Conservation (phyloP, 129 eudicot species). For the Rutidosis leptorrhynchoides region DNA sequence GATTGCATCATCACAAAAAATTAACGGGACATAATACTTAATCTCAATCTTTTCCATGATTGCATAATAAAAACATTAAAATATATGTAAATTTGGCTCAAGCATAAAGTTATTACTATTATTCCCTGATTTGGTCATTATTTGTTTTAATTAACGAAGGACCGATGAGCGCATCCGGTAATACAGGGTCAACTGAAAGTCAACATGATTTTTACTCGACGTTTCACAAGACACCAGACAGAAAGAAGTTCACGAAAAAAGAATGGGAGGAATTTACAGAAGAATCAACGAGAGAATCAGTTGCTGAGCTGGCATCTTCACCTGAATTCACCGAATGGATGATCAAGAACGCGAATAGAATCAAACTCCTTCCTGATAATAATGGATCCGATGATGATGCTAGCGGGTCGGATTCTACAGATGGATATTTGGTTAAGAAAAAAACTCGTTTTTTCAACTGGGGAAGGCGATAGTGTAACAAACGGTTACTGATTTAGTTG, state of each 20-base stretch:
- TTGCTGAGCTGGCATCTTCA: conserved; percentile 67
- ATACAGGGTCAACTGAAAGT: conserved; percentile 13
- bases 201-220: conserved; percentile 61
- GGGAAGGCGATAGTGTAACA: conserved; percentile 18
- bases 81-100: not conserved
- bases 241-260: conserved; percentile 61
- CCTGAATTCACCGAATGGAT: conserved; percentile 91
- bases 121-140: not conserved
- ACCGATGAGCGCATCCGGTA: conserved; percentile 30
- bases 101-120: not conserved
- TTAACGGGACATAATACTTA: not conserved
- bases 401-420: conserved; percentile 75
- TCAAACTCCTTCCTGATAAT: conserved; percentile 50
- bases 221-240: conserved; percentile 64
- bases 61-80: too few species aligned
- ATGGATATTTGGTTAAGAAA: conserved; percentile 44
- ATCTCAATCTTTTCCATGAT: too few species aligned
- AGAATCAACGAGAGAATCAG: conserved; percentile 69
- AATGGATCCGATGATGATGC: conserved; percentile 45
- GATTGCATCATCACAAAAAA: too few species aligned
- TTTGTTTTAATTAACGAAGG: conserved; percentile 31
- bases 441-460: conserved; percentile 42
- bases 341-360: conserved; percentile 54
- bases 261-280: conserved; percentile 85
- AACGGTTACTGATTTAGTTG: not conserved